phyloP scores from a whole-genome alignment of 352 stramenopile genomes.

The Globisporangium nunn region DNA sequence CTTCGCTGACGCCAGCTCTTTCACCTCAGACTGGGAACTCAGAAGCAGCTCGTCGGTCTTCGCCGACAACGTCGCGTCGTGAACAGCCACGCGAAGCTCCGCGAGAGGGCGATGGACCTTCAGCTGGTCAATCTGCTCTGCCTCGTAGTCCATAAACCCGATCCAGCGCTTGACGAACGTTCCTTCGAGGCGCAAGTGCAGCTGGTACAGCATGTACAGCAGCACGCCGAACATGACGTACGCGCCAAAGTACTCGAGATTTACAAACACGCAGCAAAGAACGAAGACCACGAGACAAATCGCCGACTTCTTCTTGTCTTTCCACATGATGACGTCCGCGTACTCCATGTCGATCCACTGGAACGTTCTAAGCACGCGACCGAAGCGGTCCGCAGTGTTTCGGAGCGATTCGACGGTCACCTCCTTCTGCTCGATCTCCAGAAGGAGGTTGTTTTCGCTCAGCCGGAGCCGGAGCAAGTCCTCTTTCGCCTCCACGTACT shows the following conservation, averaged over 20 bases:
- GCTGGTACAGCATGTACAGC: slow-evolving; percentile 76
- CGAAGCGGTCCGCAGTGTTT: slow-evolving; percentile 68
- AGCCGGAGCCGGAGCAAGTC: slow-evolving; percentile 57
- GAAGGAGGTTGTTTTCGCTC: slow-evolving; percentile 40
- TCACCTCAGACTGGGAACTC: slow-evolving; percentile 51
- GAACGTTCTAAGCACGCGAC: slow-evolving; percentile 56
- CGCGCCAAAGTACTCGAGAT: slow-evolving; percentile 68
- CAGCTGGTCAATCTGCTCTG: slow-evolving; percentile 61
- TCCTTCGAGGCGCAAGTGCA: slow-evolving; percentile 60
- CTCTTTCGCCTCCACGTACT: slow-evolving; percentile 69
- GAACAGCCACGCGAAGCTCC: slow-evolving; percentile 59
- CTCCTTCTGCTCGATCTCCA: slow-evolving; percentile 67
- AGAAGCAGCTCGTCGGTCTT: slow-evolving; percentile 47
- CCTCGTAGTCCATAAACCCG: slow-evolving; percentile 70
- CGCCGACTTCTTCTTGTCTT: slow-evolving; percentile 75
- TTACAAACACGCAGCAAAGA: slow-evolving; percentile 51
- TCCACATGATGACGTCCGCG: slow-evolving; percentile 76
- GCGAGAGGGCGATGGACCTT: slow-evolving; percentile 71
- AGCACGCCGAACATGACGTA: slow-evolving; percentile 56
- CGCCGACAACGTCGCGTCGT: slow-evolving; percentile 56
- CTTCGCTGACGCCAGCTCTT: slow-evolving; percentile 54
- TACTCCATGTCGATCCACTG: slow-evolving; percentile 76
- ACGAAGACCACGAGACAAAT: slow-evolving; percentile 60
- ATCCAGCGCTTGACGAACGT: slow-evolving; percentile 65
- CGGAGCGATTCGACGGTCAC: slow-evolving; percentile 75